These are phyloP conservation scores for Melampsora occidentalis DNA, from an alignment of 1,284 basidiomycete species.

Conservation along the genomic window DNA sequence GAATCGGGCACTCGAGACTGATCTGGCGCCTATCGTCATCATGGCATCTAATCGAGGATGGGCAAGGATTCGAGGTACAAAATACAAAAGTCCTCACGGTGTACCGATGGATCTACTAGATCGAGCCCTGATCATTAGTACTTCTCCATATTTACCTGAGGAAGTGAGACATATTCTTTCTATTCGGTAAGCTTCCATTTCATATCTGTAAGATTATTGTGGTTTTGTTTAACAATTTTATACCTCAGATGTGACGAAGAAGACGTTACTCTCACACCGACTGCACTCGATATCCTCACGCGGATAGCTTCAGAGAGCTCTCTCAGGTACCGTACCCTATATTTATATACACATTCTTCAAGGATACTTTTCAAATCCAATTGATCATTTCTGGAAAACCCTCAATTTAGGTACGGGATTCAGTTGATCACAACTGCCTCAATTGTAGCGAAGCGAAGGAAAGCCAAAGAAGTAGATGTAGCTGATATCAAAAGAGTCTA, in stretches of 20 bases:
- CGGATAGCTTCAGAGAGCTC: conserved; percentile 76
- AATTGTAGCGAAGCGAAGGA: conserved; percentile 76
- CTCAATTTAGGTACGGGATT: conserved; percentile 74
- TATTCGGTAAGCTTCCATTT: conserved; percentile 65
- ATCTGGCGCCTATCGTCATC: conserved; percentile 89
- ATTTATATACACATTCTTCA: neutral
- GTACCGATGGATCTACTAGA: conserved; percentile 92
- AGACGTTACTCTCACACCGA: conserved; percentile 77
- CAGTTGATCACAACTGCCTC: conserved; percentile 89
- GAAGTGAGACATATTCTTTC: conserved; percentile 89
- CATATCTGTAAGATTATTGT: conserved; percentile 38
- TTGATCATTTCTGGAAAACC: no score
- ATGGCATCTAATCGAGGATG: conserved; percentile 98
- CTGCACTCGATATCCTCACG: conserved; percentile 74
- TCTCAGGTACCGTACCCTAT: conserved; percentile 39
- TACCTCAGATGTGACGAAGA: conserved; percentile 82
- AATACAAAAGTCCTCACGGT: conserved; percentile 88
- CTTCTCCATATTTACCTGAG: conserved; percentile 76
- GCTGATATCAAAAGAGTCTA: conserved; percentile 81
- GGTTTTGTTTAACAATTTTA: neutral
- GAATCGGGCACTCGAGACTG: conserved; percentile 90
- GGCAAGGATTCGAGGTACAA: conserved; percentile 90
- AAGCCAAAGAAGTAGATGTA: conserved; percentile 68
- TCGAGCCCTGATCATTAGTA: conserved; percentile 91
- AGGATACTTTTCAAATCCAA: no score